Percentiles rank a stretch among this genome's conserved stretches.
Evolutionary conservation across 2,329 filamentous ascomycete genomes (phyloP).

Genomic region (Pseudofabraea citricarpa): DNA sequence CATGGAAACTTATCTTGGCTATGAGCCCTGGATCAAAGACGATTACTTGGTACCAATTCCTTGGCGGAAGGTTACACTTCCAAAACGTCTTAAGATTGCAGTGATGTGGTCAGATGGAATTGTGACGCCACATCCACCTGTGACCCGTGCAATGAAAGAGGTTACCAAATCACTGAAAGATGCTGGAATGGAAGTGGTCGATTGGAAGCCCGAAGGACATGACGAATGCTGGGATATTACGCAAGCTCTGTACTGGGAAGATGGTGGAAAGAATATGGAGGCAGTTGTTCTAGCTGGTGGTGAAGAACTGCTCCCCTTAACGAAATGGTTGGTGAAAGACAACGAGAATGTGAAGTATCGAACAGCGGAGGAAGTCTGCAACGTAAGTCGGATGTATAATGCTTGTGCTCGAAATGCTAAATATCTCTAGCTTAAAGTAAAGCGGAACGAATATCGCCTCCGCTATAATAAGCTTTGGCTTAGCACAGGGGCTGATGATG

Average conservation of each 20-base stretch:
- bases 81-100: conserved; percentile 50
- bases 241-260: conserved; percentile 8
- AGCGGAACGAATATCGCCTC: conserved; percentile 7
- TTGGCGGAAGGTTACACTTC: conserved; percentile 32
- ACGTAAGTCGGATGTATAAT: conserved; percentile 1
- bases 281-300: conserved; percentile 3
- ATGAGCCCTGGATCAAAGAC: conserved; percentile 43
- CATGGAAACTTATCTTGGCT: conserved; percentile 28
- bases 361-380: conserved; percentile 6
- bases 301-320: conserved; percentile 8
- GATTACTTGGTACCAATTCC: conserved; percentile 44
- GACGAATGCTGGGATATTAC: conserved; percentile 40
- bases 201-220: conserved; percentile 47
- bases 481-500: conserved; percentile 4
- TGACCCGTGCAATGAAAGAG: conserved; percentile 47
- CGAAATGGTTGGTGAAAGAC: conserved; percentile 11
- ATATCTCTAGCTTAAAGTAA: conserved; percentile 9
- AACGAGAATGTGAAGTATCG: conserved; percentile 8
- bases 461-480: conserved; percentile 11
- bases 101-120: conserved; percentile 51
- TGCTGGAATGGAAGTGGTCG: conserved; percentile 42
- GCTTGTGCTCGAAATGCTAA: no score
- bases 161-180: conserved; percentile 43
- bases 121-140: conserved; percentile 52
- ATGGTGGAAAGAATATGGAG: conserved; percentile 8